Base-by-base conservation (phyloP, 345 rosid genomes). In the Kandelia obovata region DNA sequence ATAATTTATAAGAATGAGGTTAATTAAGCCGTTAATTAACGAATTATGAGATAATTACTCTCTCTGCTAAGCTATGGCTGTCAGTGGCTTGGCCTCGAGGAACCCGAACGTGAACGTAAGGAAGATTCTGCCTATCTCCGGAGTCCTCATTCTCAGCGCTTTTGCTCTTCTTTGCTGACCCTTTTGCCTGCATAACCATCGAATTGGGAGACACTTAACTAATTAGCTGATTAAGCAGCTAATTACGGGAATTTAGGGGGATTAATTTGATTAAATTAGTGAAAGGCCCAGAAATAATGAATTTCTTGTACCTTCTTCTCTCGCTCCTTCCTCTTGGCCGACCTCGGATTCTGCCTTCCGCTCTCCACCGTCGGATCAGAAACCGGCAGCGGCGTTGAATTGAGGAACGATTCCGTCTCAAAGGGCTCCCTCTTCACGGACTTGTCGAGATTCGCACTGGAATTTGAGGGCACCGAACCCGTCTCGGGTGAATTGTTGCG, bases 11-110 rank as follows among this genome's bases (percentile, higher is more conserved):
- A 13, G 26, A 51, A 8, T 35, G 57, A 47, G 11, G 64, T 56
- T 71, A 51, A 71, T 58, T 53, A 62, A 34, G 23, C 10, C 51
- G 20, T 57, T 73, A 64, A 56, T 34, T 34, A 34, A 34, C 37
- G 2, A 10, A 37, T 19, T 70, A 67, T 23, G 32, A n/a, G 35
- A 8, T 65, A 28, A 59, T 81, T 86, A 88, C 93, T 79, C 93
- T 66, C 78, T 88, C 93, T 62, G 93, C 90, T 73, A 88, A 78
- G 86, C 93, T 88, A 81, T 88, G 93, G 78, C 89, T 88, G 75
- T 88, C 93, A 0, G 93, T 88, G 20, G 93, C 93, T 77, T 86
- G 90, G 71, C 93, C 93, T 43, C 90, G 89, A 64, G 89, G 90
- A 74, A 89, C 93, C 73, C 93, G 80, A 65, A 88, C 93, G 31